Base-by-base conservation (phyloP, 2,329 filamentous ascomycete genomes). In the Zymoseptoria ardabiliae region DNA sequence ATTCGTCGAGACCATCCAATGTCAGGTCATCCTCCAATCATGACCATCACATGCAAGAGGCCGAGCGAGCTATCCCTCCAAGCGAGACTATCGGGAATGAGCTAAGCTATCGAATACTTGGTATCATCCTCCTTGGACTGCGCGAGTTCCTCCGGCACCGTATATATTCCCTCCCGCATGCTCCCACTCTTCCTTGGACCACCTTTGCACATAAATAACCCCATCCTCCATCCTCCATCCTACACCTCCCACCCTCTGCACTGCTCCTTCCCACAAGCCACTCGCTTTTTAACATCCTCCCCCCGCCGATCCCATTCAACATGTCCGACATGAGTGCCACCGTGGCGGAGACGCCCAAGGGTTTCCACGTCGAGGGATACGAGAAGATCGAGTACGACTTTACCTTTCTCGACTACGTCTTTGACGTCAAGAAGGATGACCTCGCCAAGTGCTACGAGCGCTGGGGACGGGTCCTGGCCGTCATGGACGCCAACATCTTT, bases 361-460 rank as follows among this genome's bases (percentile, higher is more conserved):
- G 86, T 45, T 89, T 89, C 74, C 83, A 87, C 65, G 86, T 89
- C 61, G 83, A 85, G 66, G 87, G 87, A 22, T 88, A 88, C 67
- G 87, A 90, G 78, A 89, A 88, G 78, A 89, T 89, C 69, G 83
- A 87, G 69, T 89, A 89, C 71, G 85, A 88, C 74, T 90, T 90
- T 72, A 83, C 84, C 57, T 89, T 90, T 73, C 80, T 89, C 53
- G 86, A 90, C 66, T 83, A 82, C 53, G 80, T 90, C 58, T 89
- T 90, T 73, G 76, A 87, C 69, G 67, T 77, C 50, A 68, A 77
- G 63, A 87, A 88, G 68, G 67, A 76, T 17, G 80, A 88, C 66
- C 79, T 90, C 9, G 84, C 86, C 17, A 74, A 84, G 25, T 86
- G 83, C 72, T 90, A 89, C 74, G 75, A 81, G 67, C 77, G 76